Evolutionary conservation across 1,284 basidiomycete genomes (phyloP), one percentile per base, ranked within the genome.

Genomic region (Cerioporus squamosus): DNA sequence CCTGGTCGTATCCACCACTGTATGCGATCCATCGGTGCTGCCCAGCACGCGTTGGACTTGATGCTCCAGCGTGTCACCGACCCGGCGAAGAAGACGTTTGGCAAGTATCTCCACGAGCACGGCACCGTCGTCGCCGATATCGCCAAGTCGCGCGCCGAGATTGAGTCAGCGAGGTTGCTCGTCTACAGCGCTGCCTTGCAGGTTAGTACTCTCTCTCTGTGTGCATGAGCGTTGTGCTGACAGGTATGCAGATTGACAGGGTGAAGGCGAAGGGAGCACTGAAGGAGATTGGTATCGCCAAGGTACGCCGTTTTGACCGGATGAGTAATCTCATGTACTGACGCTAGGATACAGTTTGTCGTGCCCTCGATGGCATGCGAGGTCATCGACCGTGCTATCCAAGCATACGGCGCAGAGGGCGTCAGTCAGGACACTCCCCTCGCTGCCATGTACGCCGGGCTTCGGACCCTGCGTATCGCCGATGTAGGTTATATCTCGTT

Each of bases 1-100:
- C 97, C 97, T 56, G 97, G 97, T 23, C 90, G 97, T 56, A 93
- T 98, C 68, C 97, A 98, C 73, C 97, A 99, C 75, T 97, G 95
- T 81, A 99, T 99, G 97, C 88, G 97, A 46, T 93, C 94, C 20
- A 93, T 99, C 61, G 97, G 97, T 43, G 84, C 86, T 23, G 97
- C 96, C 1, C 88, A 91, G 61, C 82, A 85, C 24, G 92, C 97
- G 1, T 79, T 98, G 57, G 94, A 98, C 69, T 78, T 93, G 48
- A 88, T 98, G 85, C 82, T 99, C 47, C 84, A 90, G 63, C 87
- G 97, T n/a, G 94, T 95, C 26, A 97, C 95, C 26, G 94, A 98
- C 74, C 90, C 94, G 8, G 77, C 78, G 33, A 87, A 94, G 68
- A 95, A 93, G 78, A 97, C 97, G 0, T 99, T 99, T 70, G 96